Conservation (phyloP, 768 basidiomycete genomes). For the Suillus occidentalis region DNA sequence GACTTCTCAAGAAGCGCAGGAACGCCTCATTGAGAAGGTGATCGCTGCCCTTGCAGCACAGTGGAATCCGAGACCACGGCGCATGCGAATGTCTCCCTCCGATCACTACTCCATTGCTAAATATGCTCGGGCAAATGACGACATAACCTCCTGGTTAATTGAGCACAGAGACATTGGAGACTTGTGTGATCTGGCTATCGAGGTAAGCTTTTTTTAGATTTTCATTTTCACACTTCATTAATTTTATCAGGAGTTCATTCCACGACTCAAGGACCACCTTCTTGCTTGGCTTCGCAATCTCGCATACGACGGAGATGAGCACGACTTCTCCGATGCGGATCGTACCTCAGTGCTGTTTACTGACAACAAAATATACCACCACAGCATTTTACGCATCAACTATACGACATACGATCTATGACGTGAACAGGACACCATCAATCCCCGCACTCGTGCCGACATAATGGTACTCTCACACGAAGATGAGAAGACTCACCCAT, state of each 20-base stretch:
- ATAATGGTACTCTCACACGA: slow-evolving; percentile 27
- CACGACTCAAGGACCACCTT: too few species aligned
- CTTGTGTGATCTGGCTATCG: too few species aligned
- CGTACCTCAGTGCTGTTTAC: slow-evolving; percentile 20
- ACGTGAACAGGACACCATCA: slow-evolving; percentile 14
- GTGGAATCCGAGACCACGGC: neutral
- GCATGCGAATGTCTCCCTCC: neutral
- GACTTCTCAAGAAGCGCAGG: slow-evolving; percentile 17
- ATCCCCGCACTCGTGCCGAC: slow-evolving; percentile 26
- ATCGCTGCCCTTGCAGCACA: neutral
- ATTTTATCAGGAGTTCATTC: too few species aligned
- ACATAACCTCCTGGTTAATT: too few species aligned
- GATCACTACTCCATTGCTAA: slow-evolving; percentile 24
- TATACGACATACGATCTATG: slow-evolving; percentile 29
- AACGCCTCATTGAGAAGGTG: slow-evolving; percentile 20
- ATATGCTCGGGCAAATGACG: slow-evolving; percentile 2
- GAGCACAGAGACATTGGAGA: too few species aligned
- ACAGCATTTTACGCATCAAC: slow-evolving; percentile 31
- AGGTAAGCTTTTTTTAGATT: too few species aligned
- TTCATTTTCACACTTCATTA: too few species aligned
- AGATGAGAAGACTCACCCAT: slow-evolving; percentile 25
- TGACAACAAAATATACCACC: slow-evolving; percentile 22
- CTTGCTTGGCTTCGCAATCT: too few species aligned
- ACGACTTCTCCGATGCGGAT: slow-evolving; percentile 23
- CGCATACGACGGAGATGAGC: slow-evolving; percentile 17